Evolutionary conservation across 441 rosid species (phyloP).

Genomic region (Rhodomyrtus psidioides): DNA sequence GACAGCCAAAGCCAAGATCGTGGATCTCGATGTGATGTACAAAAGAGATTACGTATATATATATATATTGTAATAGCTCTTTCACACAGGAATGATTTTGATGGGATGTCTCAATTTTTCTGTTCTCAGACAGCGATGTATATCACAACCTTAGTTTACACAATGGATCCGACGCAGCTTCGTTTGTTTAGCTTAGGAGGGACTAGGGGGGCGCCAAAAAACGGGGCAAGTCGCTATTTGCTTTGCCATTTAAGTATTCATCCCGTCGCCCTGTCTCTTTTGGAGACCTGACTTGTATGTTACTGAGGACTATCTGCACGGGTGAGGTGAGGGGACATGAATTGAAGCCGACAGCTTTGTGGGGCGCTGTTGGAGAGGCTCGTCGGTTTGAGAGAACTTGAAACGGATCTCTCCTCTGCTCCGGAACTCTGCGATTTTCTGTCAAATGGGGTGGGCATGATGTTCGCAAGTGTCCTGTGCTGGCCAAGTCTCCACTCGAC

Average conservation of each 20-base stretch:
- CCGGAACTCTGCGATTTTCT: neutral
- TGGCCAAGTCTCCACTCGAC: neutral
- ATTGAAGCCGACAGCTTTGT: neutral
- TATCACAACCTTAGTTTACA: neutral
- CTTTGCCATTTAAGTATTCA: neutral
- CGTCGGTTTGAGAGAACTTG: neutral
- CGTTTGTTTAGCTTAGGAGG: neutral
- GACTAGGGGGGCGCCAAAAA: neutral
- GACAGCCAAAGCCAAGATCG: conserved; percentile 15
- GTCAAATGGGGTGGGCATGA: neutral
- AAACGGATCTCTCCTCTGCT: neutral
- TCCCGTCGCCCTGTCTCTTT: neutral
- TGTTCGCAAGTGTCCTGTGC: neutral
- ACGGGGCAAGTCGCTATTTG: neutral
- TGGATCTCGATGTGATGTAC: neutral
- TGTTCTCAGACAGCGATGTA: neutral
- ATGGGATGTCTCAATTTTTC: neutral
- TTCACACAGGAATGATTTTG: neutral
- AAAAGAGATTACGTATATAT: neutral
- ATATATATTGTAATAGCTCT: neutral
- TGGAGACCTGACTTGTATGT: neutral
- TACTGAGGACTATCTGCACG: neutral
- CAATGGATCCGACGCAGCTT: neutral
- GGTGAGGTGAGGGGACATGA: neutral
- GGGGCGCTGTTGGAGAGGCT: neutral